These are phyloP conservation scores for Avena atlantica DNA, from an alignment of 176 grass and related monocot genomes.

Conservation along the genomic window DNA sequence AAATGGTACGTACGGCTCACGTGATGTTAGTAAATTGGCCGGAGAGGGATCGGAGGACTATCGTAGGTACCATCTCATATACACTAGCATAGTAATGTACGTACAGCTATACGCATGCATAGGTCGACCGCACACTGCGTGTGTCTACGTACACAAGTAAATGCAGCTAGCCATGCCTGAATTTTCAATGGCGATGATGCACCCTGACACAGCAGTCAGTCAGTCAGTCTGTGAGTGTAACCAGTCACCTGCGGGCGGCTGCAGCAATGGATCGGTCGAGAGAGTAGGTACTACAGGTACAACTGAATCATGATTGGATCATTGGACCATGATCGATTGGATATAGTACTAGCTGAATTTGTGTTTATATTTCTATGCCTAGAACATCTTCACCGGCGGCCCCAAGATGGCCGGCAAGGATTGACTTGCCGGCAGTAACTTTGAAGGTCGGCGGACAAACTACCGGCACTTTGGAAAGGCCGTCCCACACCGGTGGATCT, in stretches of 20 bases:
- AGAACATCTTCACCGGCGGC: no score
- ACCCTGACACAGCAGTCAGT: not conserved
- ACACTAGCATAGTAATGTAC: not conserved
- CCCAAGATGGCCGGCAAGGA: no score
- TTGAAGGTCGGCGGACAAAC: no score
- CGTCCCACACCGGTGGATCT: no score
- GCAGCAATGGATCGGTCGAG: not conserved
- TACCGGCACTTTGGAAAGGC: no score
- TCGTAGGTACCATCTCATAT: no score
- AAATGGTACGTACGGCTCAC: not conserved
- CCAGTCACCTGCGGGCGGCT: not conserved
- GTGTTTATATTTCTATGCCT: no score
- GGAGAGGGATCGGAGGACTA: not conserved
- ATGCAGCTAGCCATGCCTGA: not conserved
- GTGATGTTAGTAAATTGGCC: not conserved
- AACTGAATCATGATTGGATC: no score
- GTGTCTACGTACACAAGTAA: not conserved
- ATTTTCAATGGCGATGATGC: not conserved
- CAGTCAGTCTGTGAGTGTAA: constrained; percentile 7
- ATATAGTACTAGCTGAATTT: no score
- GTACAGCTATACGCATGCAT: constrained; percentile 27
- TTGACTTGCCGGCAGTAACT: no score
- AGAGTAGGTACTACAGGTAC: constrained; percentile 4
- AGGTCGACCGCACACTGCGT: not conserved
- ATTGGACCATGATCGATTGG: no score